Evolutionary conservation across 345 rosid species (phyloP), one percentile per base, ranked within the genome.

Genomic region (Trapa incisa): DNA sequence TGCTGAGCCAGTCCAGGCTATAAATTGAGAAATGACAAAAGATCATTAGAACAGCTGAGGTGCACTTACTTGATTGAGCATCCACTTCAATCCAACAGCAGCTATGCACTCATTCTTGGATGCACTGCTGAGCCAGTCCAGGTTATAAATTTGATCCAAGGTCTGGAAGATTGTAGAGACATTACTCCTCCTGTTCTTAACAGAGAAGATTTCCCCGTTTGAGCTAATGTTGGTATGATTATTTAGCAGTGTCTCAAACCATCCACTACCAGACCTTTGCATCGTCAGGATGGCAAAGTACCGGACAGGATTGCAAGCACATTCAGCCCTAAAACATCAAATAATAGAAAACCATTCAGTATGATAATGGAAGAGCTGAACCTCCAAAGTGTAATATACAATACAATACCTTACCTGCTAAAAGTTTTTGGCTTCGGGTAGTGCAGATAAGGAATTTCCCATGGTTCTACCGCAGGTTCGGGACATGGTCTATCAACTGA

Each of bases 201-300:
- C 96, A 13, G 97, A 87, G 76, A 91, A 95, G 71, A 89, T 82
- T 83, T 95, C 99, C 61, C 99, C 99, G 16, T 95, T 95, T 0
- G 99, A 95, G 81, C 97, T 95, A 69, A 91, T 87, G 73, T 89
- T 95, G 17, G 97, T 89, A 76, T 95, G 99, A 70, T 87, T 91
- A 71, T 95, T 95, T 52, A 95, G 80, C 70, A 95, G 77, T 3
- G 96, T 95, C 83, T 95, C 99, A 75, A 91, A 95, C 99, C 99
- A 95, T 65, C 99, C 99, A 64, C 99, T 95, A 72, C 99, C 99
- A 15, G 96, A 95, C 74, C 99, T 89, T 87, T 95, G 99, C 99
- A 95, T 95, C 22, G 96, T 91, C 65, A 95, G 76, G 79, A 95
- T 91, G 33, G 99, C 96, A 69, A 95, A 95, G 80, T 89, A 77